phyloP scores from a whole-genome alignment of 768 basidiomycete genomes.

The Boletus rubescentipes region DNA sequence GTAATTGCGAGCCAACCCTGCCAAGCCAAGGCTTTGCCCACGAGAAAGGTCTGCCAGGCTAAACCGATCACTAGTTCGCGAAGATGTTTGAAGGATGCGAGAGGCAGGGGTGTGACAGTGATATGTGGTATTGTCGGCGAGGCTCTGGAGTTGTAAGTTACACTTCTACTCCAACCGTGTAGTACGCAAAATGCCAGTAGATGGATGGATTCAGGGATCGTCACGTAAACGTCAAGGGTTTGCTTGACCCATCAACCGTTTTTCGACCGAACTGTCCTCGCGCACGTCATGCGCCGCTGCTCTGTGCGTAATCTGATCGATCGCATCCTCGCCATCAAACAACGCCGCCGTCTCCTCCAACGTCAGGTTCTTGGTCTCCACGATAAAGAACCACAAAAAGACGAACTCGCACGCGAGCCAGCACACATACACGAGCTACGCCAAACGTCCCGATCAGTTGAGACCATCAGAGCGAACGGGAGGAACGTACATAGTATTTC shows the following conservation, averaged over 20 bases:
- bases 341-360: conserved; percentile 73
- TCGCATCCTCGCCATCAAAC: conserved; percentile 58
- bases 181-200: no score
- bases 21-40: no score
- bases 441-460: neutral
- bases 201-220: no score
- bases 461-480: neutral
- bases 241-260: neutral
- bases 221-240: neutral
- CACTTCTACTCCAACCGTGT: no score
- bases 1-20: no score
- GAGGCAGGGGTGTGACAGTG: neutral
- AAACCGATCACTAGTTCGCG: neutral
- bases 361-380: conserved; percentile 40
- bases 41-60: no score
- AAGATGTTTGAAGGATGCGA: neutral
- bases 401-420: conserved; percentile 18
- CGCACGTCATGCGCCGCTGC: neutral
- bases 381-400: conserved; percentile 13
- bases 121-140: neutral
- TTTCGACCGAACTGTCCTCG: conserved; percentile 6
- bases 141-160: no score
- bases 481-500: conserved; percentile 43
- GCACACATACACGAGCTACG: conserved; percentile 21
- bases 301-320: conserved; percentile 17